Evolutionary conservation across 371 early-diverging fungal genomes (phyloP).

Genomic region (Dinochytrium kinnereticum): DNA sequence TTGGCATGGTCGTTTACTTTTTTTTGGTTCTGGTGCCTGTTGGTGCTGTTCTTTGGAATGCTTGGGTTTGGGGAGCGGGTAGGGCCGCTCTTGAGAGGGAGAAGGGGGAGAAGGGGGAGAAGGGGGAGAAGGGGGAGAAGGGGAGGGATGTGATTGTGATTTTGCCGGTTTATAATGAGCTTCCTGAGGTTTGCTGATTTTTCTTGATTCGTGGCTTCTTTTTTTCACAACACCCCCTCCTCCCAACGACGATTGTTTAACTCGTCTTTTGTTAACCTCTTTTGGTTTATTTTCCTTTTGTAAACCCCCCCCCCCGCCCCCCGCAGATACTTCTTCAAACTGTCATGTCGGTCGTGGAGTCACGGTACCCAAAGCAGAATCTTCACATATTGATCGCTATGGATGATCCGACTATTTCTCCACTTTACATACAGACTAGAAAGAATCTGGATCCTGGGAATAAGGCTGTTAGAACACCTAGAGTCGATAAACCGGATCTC

Average conservation of each 20-base stretch:
- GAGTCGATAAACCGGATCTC: not conserved
- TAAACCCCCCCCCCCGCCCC: not conserved
- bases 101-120: not conserved
- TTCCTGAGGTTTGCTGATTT: not conserved
- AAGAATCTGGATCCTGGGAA: slow-evolving; percentile 7
- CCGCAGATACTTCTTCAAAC: slow-evolving; percentile 1
- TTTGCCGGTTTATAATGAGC: slow-evolving; percentile 18
- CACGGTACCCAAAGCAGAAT: slow-evolving; percentile 1
- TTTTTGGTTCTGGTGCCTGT: not conserved
- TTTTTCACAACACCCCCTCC: not conserved
- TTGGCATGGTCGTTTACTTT: not conserved
- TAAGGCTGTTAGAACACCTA: not conserved
- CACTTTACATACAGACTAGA: slow-evolving; percentile 3
- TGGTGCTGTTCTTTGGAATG: not conserved
- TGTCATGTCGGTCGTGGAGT: slow-evolving; percentile 15
- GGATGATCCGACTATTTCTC: not conserved
- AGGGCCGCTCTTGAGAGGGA: not conserved
- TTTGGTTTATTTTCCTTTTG: no score
- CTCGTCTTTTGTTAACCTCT: not conserved
- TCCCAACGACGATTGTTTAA: not conserved
- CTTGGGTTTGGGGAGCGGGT: not conserved
- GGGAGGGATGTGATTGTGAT: slow-evolving; percentile 1
- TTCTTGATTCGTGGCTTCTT: not conserved
- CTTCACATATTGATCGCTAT: slow-evolving; percentile 5
- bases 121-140: not conserved